phyloP scores from a whole-genome alignment of 306 rosid species.

The Acacia acuminata region DNA sequence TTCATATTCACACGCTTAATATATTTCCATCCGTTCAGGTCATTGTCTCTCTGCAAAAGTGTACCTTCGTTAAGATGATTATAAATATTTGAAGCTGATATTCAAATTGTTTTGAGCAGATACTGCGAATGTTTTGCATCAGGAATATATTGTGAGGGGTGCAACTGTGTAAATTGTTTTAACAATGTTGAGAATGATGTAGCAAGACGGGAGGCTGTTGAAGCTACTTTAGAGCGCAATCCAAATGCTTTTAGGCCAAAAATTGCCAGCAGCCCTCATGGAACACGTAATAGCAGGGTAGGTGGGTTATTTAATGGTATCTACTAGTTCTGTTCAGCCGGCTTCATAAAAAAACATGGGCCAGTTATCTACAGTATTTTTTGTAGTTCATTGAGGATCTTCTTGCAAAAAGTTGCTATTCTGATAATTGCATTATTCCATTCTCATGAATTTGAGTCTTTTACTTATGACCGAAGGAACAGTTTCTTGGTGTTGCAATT shows the following conservation, averaged over 20 bases:
- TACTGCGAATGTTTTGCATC: constrained; percentile 99
- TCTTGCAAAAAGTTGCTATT: constrained; percentile 30
- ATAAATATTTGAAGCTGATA: constrained; percentile 31
- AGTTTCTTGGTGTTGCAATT: background rate
- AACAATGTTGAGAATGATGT: constrained; percentile 96
- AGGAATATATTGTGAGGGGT: constrained; percentile 97
- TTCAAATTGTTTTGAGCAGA: constrained; percentile 60
- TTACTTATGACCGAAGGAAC: background rate
- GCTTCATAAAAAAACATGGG: constrained; percentile 3
- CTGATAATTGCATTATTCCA: constrained; percentile 5
- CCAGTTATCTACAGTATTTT: constrained; percentile 6
- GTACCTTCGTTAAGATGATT: constrained; percentile 10
- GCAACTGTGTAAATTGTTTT: constrained; percentile 96
- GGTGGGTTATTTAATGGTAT: constrained; percentile 28
- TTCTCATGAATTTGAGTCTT: constrained; percentile 22
- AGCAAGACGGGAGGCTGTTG: constrained; percentile 95
- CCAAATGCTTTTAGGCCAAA: constrained; percentile 99
- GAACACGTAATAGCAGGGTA: constrained; percentile 74
- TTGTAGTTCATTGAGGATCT: constrained; percentile 24
- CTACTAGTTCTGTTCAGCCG: constrained; percentile 24
- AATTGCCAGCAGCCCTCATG: constrained; percentile 98
- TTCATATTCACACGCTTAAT: too few relatives aligned
- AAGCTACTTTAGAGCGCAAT: constrained; percentile 97
- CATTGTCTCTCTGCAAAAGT: constrained; percentile 12
- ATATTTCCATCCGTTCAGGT: background rate